Conservation (phyloP, 78 protist species). For the Guillardia theta region DNA sequence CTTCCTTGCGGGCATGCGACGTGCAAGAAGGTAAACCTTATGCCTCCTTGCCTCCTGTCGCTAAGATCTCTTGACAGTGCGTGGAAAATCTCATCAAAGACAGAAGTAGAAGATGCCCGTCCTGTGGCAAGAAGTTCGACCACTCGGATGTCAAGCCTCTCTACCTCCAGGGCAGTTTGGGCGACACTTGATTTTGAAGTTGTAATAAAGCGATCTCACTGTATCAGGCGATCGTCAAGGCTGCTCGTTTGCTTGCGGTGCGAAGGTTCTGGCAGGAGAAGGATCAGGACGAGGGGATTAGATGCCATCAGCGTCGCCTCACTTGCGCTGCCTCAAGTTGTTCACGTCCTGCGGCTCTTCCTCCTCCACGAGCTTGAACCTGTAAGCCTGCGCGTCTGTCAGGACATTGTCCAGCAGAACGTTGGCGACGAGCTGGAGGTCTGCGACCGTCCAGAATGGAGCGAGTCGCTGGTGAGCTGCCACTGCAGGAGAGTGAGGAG, state of each 20-base stretch:
- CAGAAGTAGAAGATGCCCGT: background rate
- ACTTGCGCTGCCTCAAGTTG: too few relatives aligned
- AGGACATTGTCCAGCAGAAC: too few relatives aligned
- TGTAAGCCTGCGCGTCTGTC: too few relatives aligned
- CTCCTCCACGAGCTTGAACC: too few relatives aligned
- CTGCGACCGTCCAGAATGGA: too few relatives aligned
- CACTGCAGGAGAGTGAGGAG: too few relatives aligned
- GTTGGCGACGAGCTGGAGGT: too few relatives aligned
- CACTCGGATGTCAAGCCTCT: background rate
- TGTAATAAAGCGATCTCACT: background rate
- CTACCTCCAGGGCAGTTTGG: background rate
- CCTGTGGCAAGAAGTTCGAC: background rate
- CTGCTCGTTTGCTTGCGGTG: background rate
- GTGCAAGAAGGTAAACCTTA: background rate
- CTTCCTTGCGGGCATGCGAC: constrained; percentile 8
- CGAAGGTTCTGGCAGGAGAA: background rate
- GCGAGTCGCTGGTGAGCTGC: too few relatives aligned
- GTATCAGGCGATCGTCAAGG: background rate
- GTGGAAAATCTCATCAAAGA: background rate
- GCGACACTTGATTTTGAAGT: background rate
- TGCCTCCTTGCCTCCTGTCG: background rate
- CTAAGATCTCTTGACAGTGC: background rate
- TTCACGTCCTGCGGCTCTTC: too few relatives aligned
- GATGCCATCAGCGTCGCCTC: too few relatives aligned
- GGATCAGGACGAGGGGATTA: background rate